These are phyloP conservation scores for Solanum appendiculatum DNA, from an alignment of 257 asterid genomes.

Conservation along the genomic window DNA sequence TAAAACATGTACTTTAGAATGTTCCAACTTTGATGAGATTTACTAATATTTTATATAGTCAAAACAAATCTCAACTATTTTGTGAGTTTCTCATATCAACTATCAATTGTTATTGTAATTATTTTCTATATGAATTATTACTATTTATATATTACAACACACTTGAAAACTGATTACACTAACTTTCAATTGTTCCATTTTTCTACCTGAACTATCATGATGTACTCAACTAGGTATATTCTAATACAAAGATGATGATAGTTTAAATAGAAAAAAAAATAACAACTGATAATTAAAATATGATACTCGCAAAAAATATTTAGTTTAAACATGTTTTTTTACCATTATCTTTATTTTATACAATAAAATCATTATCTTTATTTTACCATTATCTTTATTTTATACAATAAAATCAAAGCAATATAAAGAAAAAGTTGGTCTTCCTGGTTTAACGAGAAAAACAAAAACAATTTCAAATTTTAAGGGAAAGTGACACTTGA, in stretches of 20 bases:
- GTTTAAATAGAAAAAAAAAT: rapidly evolving
- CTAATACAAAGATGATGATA: rapidly evolving
- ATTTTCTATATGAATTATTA: rapidly evolving
- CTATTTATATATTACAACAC: neutral
- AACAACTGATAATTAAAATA: neutral
- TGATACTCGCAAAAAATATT: neutral
- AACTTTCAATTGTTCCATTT: neutral
- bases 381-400: neutral
- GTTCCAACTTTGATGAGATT: constrained; percentile 54
- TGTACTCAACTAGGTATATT: rapidly evolving
- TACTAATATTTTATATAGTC: neutral
- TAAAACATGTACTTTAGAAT: constrained; percentile 45
- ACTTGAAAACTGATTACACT: rapidly evolving
- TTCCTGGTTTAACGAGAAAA: constrained; percentile 24
- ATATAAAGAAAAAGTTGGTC: constrained; percentile 50
- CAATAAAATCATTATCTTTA: too few relatives aligned
- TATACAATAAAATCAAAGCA: constrained; percentile 5
- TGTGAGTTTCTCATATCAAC: rapidly evolving
- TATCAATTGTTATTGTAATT: neutral
- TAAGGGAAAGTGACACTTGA: constrained; percentile 31
- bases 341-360: too few relatives aligned
- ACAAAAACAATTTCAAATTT: neutral
- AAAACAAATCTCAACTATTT: neutral
- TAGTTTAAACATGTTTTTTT: too few relatives aligned
- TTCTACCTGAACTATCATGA: neutral